A percentile compares a stretch with the other conserved stretches of the same genome.
phyloP scores from a whole-genome alignment of 768 basidiomycete genomes.

The Lactarius trivialis region DNA sequence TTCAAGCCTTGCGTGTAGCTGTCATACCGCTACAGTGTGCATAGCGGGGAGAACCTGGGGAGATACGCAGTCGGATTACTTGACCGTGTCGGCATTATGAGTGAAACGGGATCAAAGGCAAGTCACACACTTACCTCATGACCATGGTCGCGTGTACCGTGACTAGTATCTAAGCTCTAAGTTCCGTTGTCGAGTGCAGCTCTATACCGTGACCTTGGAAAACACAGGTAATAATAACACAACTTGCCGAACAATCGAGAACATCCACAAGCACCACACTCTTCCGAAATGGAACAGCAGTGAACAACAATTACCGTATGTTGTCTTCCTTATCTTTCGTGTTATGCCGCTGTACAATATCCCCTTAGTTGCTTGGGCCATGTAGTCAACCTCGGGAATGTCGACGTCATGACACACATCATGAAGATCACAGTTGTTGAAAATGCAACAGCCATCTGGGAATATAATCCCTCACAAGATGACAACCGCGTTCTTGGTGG shows the following conservation, averaged over 20 bases:
- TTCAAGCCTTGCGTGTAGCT: no score
- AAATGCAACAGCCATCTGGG: not conserved
- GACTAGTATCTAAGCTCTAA: no score
- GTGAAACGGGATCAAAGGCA: not conserved
- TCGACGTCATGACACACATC: not conserved
- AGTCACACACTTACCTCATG: no score
- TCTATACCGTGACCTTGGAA: not conserved
- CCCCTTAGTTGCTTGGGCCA: no score
- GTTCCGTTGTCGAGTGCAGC: no score
- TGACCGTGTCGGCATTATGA: not conserved
- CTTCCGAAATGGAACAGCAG: no score
- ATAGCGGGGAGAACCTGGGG: slow-evolving; percentile 1
- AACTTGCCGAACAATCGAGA: not conserved
- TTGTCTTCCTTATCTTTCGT: no score
- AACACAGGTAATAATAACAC: not conserved
- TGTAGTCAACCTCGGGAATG: no score
- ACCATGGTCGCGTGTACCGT: not conserved
- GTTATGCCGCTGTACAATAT: no score
- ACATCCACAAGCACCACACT: not conserved
- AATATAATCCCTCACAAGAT: not conserved
- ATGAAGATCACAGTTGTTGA: not conserved
- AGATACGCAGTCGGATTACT: not conserved
- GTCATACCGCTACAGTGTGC: no score
- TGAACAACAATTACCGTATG: no score
- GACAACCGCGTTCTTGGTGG: not conserved